A percentile compares a stretch with the other conserved stretches of the same genome.
These are phyloP conservation scores for Mycosarcoma mackinlayi DNA, from an alignment of 1,284 basidiomycete species.

Conservation along the genomic window DNA sequence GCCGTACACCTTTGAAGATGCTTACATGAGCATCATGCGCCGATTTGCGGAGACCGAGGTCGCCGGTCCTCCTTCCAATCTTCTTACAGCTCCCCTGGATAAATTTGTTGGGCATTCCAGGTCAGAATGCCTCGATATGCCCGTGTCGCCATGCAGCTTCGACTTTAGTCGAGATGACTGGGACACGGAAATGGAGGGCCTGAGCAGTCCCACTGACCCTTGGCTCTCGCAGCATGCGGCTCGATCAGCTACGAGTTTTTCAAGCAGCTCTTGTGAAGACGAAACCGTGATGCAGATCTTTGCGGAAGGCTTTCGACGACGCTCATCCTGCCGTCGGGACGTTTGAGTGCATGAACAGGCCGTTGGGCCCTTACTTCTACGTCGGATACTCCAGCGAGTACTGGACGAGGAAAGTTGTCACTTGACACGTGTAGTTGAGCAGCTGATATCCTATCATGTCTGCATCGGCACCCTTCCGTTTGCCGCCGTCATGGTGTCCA, in stretches of 20 bases:
- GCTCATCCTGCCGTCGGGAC: background rate
- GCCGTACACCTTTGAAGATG: slow-evolving; percentile 24
- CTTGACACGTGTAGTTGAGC: no score
- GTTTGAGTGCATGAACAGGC: no score
- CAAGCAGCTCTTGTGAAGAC: slow-evolving; percentile 3
- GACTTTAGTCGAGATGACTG: slow-evolving; percentile 4
- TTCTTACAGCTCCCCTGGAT: slow-evolving; percentile 9
- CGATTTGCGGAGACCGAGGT: slow-evolving; percentile 14
- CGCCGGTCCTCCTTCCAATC: background rate
- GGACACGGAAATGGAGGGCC: background rate
- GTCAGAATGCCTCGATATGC: slow-evolving; percentile 17
- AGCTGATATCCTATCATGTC: background rate
- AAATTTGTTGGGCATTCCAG: slow-evolving; percentile 1
- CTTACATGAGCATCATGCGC: slow-evolving; percentile 25
- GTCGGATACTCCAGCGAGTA: no score
- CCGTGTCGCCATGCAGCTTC: slow-evolving; percentile 36
- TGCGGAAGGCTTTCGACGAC: slow-evolving; percentile 20
- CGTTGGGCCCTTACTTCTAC: no score
- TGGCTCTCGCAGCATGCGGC: slow-evolving; percentile 13
- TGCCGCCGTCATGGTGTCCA: no score
- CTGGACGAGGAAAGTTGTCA: no score
- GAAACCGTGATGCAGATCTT: slow-evolving; percentile 28
- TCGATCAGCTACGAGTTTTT: background rate
- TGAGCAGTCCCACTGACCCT: slow-evolving; percentile 33
- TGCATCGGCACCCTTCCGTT: no score